Percentiles rank a stretch among this genome's conserved stretches.
phyloP scores from a whole-genome alignment of 2,329 filamentous ascomycete genomes.

The Aspergillus novoparasiticus region DNA sequence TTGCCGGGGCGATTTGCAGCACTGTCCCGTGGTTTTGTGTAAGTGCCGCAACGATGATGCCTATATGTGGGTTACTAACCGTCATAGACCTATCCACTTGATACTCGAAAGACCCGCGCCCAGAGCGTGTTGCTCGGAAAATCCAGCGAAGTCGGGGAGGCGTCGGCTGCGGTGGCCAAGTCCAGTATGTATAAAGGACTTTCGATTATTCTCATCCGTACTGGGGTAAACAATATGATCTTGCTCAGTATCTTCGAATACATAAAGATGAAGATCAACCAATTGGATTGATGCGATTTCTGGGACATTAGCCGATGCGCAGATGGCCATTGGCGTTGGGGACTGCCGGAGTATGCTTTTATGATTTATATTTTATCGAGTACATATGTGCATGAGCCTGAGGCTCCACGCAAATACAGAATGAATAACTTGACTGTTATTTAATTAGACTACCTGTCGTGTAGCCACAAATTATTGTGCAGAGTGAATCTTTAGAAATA shows the following conservation, averaged over 20 bases:
- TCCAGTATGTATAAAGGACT: slow-evolving; percentile 52
- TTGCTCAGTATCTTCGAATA: slow-evolving; percentile 51
- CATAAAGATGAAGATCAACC: slow-evolving; percentile 47
- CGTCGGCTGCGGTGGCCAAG: slow-evolving; percentile 42
- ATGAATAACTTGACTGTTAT: slow-evolving; percentile 10
- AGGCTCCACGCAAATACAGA: slow-evolving; percentile 29
- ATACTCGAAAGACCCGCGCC: slow-evolving; percentile 52
- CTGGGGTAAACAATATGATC: slow-evolving; percentile 53
- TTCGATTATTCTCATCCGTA: slow-evolving; percentile 51
- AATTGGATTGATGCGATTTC: slow-evolving; percentile 29
- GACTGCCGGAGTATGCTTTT: slow-evolving; percentile 10
- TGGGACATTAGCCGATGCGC: neutral
- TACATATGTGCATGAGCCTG: slow-evolving; percentile 26
- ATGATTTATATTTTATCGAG: slow-evolving; percentile 14
- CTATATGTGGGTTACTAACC: slow-evolving; percentile 7
- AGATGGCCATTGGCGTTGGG: slow-evolving; percentile 7
- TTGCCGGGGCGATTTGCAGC: slow-evolving; percentile 50
- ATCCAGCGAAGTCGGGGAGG: slow-evolving; percentile 44
- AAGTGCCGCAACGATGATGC: slow-evolving; percentile 21
- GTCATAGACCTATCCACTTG: slow-evolving; percentile 49
- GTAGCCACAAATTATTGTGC: neutral
- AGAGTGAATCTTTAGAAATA: neutral
- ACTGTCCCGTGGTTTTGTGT: slow-evolving; percentile 52
- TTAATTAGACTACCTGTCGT: neutral
- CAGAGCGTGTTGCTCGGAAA: slow-evolving; percentile 50